Base-by-base conservation (phyloP, 805 yeast species). In the Ogataea ganodermae region DNA sequence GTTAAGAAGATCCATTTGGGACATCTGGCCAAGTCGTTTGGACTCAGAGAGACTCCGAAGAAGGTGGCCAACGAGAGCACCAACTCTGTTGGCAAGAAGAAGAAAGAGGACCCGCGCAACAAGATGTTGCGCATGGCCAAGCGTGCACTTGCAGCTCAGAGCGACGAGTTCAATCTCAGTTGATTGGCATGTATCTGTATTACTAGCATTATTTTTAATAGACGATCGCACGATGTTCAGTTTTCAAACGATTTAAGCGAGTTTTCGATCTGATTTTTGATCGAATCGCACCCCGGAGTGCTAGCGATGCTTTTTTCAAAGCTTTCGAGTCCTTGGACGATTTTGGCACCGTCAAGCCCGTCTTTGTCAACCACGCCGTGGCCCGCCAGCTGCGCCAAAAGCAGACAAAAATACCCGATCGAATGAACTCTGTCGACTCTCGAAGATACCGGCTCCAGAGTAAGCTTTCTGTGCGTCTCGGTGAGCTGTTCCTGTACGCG, bases 21-120 rank as follows among this genome's bases (percentile, higher is more conserved):
- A 23, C 99, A 94, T 72, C 72, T 95, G 59, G 97, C 98, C 17
- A 94, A 94, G 65, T 79, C 94, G 53, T 95, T 95, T 67, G 99
- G 92, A 2, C 72, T 94, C 44, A 81, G 99, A 68, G 99, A 94
- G 59, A 85, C 96, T 6, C 99, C 99, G 23, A 89, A 86, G 71
- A 80, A 79, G 57, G 73, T 86, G 61, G 89, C 91, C 26, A 66
- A 69, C 28, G 62, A 66, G 14, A 67, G 67, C 33, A 65, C 70
- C 16, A 66, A 66, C 18, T 67, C 61, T n/a, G 65, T 59, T 20
- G 60, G 60, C 37, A 74, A 73, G 55, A 67, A 71, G 48, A 73
- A 71, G 61, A 83, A 81, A 59, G 87, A 83, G 61, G 85, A 83
- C 63, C 81, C 87, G 1, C 81, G 80, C 63, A 81, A 81, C 60